Evolutionary conservation across 305 asterid genomes (phyloP), one percentile per base, ranked within the genome.

Genomic region (Rubia occidens): DNA sequence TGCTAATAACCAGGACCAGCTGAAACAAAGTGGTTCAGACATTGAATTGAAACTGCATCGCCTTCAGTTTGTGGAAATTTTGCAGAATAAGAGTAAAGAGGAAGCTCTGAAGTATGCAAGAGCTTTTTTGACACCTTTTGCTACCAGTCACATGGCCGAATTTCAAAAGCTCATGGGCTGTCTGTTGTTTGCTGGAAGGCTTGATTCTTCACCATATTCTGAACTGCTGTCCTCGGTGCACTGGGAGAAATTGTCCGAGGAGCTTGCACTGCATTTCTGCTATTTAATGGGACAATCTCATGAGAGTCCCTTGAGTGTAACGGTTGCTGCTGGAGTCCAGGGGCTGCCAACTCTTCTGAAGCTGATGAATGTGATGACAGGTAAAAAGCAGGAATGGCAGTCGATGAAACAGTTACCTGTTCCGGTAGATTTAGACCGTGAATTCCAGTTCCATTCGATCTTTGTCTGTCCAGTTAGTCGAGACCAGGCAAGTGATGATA

Each of bases 391-490:
- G 71, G 97, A 93, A 74, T 93, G 97, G 97, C 97, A 87, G 70
- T 35, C 89, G 10, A 90, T 93, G 95, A 93, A 88, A 79, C 96
- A 93, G 69, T 76, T 88, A 60, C 95, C 97, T 0, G 96, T 87
- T 69, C 96, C 96, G 8, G 79, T 93, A 68, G 98, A 90, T 78
- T 82, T 93, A 80, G 97, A 80, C 66, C 61, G 77, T n/a, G 95
- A 87, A 73, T 93, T 93, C 69, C 97, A 93, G 85, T 93, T 88
- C 80, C 98, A 93, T 69, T 90, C 97, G 1, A 70, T 89, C 74
- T 88, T 90, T 75, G 96, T 88, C 20, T 93, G 98, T 59, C 98
- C 96, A 0, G 97, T 93, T 75, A 93, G 98, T 54, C 83, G 97
- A 13, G 98, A 90, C 72, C 96, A 87, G 76, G 95, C 87, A 59